Percentiles rank a stretch among this genome's conserved stretches.
Conservation (phyloP, 108 stramenopile species). For the Nitzschia palea region DNA sequence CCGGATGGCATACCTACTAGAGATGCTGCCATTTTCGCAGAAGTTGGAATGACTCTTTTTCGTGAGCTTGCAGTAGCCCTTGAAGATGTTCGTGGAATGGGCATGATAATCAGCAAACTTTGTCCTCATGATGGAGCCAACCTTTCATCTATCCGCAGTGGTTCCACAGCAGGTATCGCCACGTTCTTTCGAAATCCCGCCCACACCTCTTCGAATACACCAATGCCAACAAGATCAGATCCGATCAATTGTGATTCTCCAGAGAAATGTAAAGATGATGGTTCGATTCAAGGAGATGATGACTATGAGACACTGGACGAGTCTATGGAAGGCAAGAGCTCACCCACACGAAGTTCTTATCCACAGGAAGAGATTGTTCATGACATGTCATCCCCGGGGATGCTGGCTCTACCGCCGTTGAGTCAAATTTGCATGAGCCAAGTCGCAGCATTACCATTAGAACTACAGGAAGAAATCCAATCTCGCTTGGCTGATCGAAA, state of each 20-base stretch:
- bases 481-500: slow-evolving; percentile 10
- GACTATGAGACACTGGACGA: too few relatives aligned
- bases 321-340: too few relatives aligned
- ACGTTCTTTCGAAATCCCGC: background rate
- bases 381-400: background rate
- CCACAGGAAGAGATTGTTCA: too few relatives aligned
- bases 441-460: slow-evolving; percentile 41
- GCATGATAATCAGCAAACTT: slow-evolving; percentile 73
- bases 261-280: too few relatives aligned
- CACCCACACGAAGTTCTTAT: too few relatives aligned
- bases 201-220: too few relatives aligned
- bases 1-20: slow-evolving; percentile 41
- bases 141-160: background rate
- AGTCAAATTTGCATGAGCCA: slow-evolving; percentile 57
- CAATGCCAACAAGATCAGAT: too few relatives aligned
- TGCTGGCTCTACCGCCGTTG: slow-evolving; percentile 37
- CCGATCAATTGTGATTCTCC: too few relatives aligned
- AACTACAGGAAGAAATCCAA: slow-evolving; percentile 27
- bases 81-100: slow-evolving; percentile 84
- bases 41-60: slow-evolving; percentile 56
- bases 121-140: slow-evolving; percentile 32
- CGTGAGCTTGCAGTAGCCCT: slow-evolving; percentile 53
- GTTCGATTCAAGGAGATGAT: too few relatives aligned
- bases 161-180: background rate
- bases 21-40: slow-evolving; percentile 49